Evolutionary conservation across 495 filamentous ascomycete species (phyloP).

Genomic region (Aspergillus nidulans): DNA sequence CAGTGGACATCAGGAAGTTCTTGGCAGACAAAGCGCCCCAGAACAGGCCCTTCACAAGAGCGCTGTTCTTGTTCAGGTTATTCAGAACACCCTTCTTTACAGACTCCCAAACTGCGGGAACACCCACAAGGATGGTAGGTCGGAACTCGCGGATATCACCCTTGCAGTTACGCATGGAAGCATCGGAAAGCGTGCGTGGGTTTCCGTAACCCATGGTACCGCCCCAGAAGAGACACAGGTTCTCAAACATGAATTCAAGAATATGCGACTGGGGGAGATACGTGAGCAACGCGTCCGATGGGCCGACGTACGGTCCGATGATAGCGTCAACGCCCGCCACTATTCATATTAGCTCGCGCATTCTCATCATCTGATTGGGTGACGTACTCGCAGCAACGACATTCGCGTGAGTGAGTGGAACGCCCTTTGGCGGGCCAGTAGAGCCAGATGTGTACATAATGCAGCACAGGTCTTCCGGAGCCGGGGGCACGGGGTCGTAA

Average conservation of each 20-base stretch:
- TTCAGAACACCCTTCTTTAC: slow-evolving; percentile 95
- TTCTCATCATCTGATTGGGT: not conserved
- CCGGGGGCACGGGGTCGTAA: slow-evolving; percentile 74
- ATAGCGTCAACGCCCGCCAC: slow-evolving; percentile 86
- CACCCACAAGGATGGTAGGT: slow-evolving; percentile 88
- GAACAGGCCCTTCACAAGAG: slow-evolving; percentile 77
- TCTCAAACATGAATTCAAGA: slow-evolving; percentile 96
- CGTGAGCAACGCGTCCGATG: slow-evolving; percentile 81
- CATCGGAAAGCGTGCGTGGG: slow-evolving; percentile 85
- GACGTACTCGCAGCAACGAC: slow-evolving; percentile 80
- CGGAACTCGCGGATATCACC: slow-evolving; percentile 94
- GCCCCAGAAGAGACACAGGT: slow-evolving; percentile 87
- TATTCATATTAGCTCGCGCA: slow-evolving; percentile 26
- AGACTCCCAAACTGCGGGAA: slow-evolving; percentile 95
- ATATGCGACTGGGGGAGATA: slow-evolving; percentile 95
- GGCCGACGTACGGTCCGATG: slow-evolving; percentile 77
- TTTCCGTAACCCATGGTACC: slow-evolving; percentile 97
- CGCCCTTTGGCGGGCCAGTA: slow-evolving; percentile 95
- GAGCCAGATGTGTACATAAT: slow-evolving; percentile 99
- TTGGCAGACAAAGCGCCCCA: slow-evolving; percentile 89
- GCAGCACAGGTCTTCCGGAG: slow-evolving; percentile 85
- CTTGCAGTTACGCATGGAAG: slow-evolving; percentile 85
- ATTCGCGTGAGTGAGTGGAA: slow-evolving; percentile 82
- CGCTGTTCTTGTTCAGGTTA: slow-evolving; percentile 73
- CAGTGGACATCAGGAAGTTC: slow-evolving; percentile 67